Evolutionary conservation across 352 stramenopile species (phyloP).

Genomic region (Sclerospora graminicola): DNA sequence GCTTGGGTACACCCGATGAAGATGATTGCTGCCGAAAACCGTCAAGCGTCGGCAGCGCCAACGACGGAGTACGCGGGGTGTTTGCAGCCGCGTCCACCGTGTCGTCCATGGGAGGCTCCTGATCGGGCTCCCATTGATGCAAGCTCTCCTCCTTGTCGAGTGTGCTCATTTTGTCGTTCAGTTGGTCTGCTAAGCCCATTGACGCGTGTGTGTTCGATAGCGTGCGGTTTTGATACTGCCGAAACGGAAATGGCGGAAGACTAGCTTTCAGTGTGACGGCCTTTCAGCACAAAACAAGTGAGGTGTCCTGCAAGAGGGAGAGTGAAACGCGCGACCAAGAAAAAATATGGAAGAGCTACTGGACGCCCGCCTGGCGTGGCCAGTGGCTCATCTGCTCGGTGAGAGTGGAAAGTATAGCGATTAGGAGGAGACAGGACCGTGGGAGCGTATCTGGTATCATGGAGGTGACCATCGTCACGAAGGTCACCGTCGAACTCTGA

Average conservation of each 20-base stretch:
- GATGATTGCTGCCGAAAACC: conserved; percentile 3
- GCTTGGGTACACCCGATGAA: not conserved
- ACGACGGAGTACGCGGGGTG: not conserved
- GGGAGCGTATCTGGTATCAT: not conserved
- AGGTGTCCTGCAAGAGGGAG: conserved; percentile 10
- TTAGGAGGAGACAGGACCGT: conserved; percentile 9
- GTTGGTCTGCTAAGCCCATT: conserved; percentile 21
- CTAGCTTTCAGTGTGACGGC: not conserved
- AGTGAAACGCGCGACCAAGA: conserved; percentile 14
- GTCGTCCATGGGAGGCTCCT: conserved; percentile 14
- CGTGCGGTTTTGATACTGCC: conserved; percentile 10
- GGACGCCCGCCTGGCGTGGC: conserved; percentile 4
- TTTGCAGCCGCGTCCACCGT: conserved; percentile 4
- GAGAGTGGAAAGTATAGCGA: conserved; percentile 4
- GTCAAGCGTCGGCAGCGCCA: conserved; percentile 3
- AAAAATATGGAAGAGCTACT: conserved; percentile 22
- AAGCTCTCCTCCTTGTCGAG: conserved; percentile 6
- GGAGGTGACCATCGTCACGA: not conserved
- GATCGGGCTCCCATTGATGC: conserved; percentile 23
- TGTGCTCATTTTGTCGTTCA: conserved; percentile 24
- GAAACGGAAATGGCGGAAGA: conserved; percentile 6
- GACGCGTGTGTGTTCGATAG: not conserved
- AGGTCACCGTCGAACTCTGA: conserved; percentile 2
- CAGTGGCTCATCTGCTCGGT: conserved; percentile 5
- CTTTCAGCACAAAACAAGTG: conserved; percentile 1